Base-by-base conservation (phyloP, 1,284 basidiomycete genomes). In the Polyporus tsugae region DNA sequence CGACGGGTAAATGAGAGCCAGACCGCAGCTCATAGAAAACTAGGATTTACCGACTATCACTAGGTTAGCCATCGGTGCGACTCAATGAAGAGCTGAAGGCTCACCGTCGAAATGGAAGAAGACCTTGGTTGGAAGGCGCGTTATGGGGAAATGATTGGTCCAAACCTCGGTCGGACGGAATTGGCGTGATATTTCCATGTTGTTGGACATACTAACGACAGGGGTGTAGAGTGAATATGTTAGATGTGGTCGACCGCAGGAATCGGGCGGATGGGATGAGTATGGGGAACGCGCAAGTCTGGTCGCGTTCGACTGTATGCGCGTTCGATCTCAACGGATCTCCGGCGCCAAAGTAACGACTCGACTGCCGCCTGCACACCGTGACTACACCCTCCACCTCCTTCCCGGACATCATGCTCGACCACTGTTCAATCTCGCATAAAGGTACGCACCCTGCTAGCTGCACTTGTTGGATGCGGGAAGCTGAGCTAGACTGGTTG, bases 361-460 rank as follows among this genome's bases (percentile, higher is more conserved):
- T 25, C 58, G 49, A 13, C 15, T 38, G 6, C 29, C 11, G 29
- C 7, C 55, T 17, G 4, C 33, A 36, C 55, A 29, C 29, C 29
- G 35, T 36, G 41, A 41, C 41, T 38, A 9, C 9, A 38, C 62
- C 38, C 49, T 42, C 39, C 38, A 42, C 60, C 53, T 52, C 49
- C 55, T 36, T 38, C 46, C 33, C 33, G 55, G 44, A 38, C 52
- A 49, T 65, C 63, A 96, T 96, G 94, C 87, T 96, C 64, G 94
- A 96, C 80, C 92, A 94, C 80, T 93, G 94, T 78, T 95, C 94
- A 60, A 95, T 96, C 77, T 95, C 93, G 13, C 94, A 96, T 80
- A 94, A 94, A 85, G 94, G 94, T 92, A 62, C 33, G 71, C 64
- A 66, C 69, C 10, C 53, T 36, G 29, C 42, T n/a, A 19, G 35